These are phyloP conservation scores for Fusarium pseudoanthophilum DNA, from an alignment of 2,329 filamentous ascomycete genomes.

Conservation along the genomic window DNA sequence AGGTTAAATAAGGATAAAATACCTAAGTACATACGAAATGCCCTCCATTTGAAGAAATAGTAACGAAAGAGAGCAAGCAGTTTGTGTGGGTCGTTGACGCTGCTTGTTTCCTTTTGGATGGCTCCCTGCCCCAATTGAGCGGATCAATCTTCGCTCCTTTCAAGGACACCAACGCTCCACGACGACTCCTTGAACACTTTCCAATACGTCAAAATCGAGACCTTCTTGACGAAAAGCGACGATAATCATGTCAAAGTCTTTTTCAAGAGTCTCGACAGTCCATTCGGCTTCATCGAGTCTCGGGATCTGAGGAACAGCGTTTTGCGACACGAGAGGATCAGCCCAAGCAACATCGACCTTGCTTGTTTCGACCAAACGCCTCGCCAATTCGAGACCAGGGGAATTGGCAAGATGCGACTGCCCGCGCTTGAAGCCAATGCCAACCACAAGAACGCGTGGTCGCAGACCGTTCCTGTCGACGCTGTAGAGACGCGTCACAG, in stretches of 20 bases:
- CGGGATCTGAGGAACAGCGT: slow-evolving; percentile 53
- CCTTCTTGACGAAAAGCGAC: slow-evolving; percentile 56
- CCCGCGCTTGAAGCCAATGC: slow-evolving; percentile 62
- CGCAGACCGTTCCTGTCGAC: slow-evolving; percentile 4
- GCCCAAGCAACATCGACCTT: slow-evolving; percentile 56
- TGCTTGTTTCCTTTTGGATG: not conserved
- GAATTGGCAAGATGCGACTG: slow-evolving; percentile 61
- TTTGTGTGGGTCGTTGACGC: not conserved
- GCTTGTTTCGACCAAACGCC: slow-evolving; percentile 49
- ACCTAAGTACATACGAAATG: not conserved
- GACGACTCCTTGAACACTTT: slow-evolving; percentile 47
- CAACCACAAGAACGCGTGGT: slow-evolving; percentile 56
- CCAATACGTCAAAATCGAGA: slow-evolving; percentile 54
- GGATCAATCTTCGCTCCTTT: not conserved
- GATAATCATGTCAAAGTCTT: slow-evolving; percentile 56
- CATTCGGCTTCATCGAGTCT: slow-evolving; percentile 53
- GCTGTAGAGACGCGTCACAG: slow-evolving; percentile 47
- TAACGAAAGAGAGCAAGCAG: not conserved
- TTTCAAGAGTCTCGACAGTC: slow-evolving; percentile 50
- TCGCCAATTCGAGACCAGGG: slow-evolving; percentile 57
- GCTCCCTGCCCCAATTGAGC: accelerated
- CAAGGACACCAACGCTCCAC: slow-evolving; percentile 55
- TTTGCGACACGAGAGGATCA: slow-evolving; percentile 57
- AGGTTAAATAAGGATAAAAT: not conserved
- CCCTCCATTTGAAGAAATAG: not conserved